Conservation (phyloP, 2,329 filamentous ascomycete genomes). For the Arthrobotrys entomopaga region DNA sequence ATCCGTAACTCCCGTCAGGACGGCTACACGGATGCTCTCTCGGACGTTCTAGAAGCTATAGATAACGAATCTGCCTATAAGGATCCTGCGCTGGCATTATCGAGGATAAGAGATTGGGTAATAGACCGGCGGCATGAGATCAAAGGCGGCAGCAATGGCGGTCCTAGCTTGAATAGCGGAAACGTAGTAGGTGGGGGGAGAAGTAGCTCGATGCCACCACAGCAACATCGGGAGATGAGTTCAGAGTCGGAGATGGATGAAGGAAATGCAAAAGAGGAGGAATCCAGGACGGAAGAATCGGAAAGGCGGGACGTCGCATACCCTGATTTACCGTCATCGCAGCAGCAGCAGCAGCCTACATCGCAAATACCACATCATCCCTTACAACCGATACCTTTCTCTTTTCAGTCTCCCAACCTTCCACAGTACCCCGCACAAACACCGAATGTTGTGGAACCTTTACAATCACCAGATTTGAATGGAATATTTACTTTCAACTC, state of each 20-base stretch:
- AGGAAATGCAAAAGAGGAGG: conserved; percentile 35
- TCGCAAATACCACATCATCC: neutral
- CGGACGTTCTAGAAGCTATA: conserved; percentile 51
- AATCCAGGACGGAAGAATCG: conserved; percentile 25
- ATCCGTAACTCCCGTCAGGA: conserved; percentile 48
- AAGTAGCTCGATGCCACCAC: conserved; percentile 31
- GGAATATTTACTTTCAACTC: conserved; percentile 52
- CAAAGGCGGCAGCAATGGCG: conserved; percentile 24
- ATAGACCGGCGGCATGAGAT: conserved; percentile 49
- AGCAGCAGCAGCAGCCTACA: conserved; percentile 20
- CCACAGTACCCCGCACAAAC: conserved; percentile 48
- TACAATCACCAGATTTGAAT: conserved; percentile 36
- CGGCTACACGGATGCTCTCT: conserved; percentile 49
- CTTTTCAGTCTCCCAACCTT: conserved; percentile 31
- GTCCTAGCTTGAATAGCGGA: neutral
- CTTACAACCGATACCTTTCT: conserved; percentile 38
- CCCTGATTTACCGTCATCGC: conserved; percentile 17
- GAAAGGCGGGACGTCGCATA: conserved; percentile 3
- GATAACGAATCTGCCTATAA: conserved; percentile 51
- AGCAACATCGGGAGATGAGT: conserved; percentile 51
- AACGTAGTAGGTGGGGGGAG: neutral
- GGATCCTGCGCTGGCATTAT: conserved; percentile 46
- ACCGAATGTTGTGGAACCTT: conserved; percentile 18
- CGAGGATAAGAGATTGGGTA: conserved; percentile 54
- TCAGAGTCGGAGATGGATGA: conserved; percentile 47